phyloP scores from a whole-genome alignment of 176 grass and related monocot species.

The Musa itinerans region DNA sequence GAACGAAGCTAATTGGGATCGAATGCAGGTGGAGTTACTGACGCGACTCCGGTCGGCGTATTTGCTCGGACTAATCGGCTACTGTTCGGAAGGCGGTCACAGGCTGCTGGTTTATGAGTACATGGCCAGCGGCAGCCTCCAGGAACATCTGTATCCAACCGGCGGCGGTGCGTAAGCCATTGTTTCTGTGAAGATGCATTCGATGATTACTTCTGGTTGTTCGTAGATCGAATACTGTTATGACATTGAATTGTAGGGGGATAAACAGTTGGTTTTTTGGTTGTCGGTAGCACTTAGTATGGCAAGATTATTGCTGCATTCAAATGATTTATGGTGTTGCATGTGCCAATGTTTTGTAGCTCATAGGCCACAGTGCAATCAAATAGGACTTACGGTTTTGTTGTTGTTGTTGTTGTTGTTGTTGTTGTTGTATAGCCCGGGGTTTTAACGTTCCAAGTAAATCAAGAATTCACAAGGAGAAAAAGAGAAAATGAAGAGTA shows the following conservation, averaged over 20 bases:
- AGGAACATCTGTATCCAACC: conserved; percentile 91
- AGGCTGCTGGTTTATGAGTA: conserved; percentile 89
- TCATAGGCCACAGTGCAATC: too few species aligned
- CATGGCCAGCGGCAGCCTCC: conserved; percentile 92
- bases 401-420: too few species aligned
- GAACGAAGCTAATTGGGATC: neutral
- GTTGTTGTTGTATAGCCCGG: too few species aligned
- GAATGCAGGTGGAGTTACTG: conserved; percentile 64
- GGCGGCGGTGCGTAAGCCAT: conserved; percentile 35
- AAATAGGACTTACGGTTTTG: too few species aligned
- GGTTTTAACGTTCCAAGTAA: too few species aligned
- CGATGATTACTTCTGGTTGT: neutral
- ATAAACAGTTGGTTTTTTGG: neutral
- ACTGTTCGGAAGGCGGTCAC: conserved; percentile 79
- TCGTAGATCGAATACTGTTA: neutral
- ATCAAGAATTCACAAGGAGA: too few species aligned
- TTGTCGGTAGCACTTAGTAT: neutral
- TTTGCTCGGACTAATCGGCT: conserved; percentile 74
- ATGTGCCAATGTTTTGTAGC: neutral
- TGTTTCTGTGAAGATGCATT: neutral
- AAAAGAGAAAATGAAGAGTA: too few species aligned
- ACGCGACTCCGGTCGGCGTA: conserved; percentile 63
- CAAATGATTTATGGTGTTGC: neutral
- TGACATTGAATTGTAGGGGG: neutral
- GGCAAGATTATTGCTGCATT: neutral